Evolutionary conservation across 352 stramenopile genomes (phyloP).

Genomic region (Globisporangium apiculatum): DNA sequence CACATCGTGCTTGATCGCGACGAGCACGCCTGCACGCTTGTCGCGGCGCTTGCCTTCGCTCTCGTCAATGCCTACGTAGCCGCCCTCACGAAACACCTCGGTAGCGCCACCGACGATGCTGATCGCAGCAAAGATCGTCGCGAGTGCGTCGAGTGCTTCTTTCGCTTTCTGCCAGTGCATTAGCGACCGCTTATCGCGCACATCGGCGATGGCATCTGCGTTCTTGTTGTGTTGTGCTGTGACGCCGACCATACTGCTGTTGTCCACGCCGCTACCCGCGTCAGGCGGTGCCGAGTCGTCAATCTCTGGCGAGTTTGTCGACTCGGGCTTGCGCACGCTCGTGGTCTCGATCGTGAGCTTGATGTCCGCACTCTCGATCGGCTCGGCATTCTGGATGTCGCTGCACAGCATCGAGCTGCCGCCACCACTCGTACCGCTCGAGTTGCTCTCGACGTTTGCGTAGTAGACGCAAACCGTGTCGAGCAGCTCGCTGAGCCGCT

Average conservation of each 20-base stretch:
- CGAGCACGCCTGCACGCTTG: conserved; percentile 20
- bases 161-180: conserved; percentile 72
- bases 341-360: conserved; percentile 15
- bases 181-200: conserved; percentile 62
- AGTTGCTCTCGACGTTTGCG: conserved; percentile 15
- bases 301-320: conserved; percentile 49
- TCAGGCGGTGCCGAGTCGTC: conserved; percentile 24
- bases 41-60: conserved; percentile 21
- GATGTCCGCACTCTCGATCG: conserved; percentile 15
- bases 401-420: background rate
- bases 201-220: conserved; percentile 11
- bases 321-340: conserved; percentile 47
- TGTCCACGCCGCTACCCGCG: background rate
- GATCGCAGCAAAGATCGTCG: conserved; percentile 54
- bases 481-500: conserved; percentile 43
- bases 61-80: conserved; percentile 42
- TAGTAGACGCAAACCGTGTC: conserved; percentile 71
- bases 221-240: conserved; percentile 8
- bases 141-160: conserved; percentile 49
- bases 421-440: background rate
- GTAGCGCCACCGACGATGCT: conserved; percentile 68
- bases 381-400: conserved; percentile 14
- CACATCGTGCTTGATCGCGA: conserved; percentile 30
- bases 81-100: conserved; percentile 64
- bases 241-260: background rate